Base-by-base conservation (phyloP, 345 rosid genomes). In the Ceriops zippeliana region DNA sequence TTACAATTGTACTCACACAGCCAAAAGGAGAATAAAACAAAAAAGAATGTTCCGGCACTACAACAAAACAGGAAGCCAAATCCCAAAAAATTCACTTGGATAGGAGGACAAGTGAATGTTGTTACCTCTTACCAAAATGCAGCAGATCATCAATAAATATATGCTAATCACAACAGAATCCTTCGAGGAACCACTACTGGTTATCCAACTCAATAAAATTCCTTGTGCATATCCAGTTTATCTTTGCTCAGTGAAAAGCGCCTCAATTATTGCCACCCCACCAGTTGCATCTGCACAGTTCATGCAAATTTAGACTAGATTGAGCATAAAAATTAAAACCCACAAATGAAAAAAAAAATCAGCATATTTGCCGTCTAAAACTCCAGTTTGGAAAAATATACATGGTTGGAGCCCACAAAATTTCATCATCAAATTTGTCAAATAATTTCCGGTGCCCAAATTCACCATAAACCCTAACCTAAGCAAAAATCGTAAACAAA, bases 261-360 rank as follows among this genome's bases (percentile, higher is more conserved):
- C 27, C 37, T 27, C 10, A 26, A 28, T 52, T 32, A 47, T 31
- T 52, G 53, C 67, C 62, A 70, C 24, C 16, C 16, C 61, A 31
- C 38, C 32, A 7, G 34, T 34, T 24, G 19, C 49, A 22, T 61
- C 52, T 70, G 66, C 66, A 22, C 1, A 61, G 35, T 24, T 62
- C 49, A 53, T 70, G 32, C 35, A 60, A 52, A 70, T 42, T 35
- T 8, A 70, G 52, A 61, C 62, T 35, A 15, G 52, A 69, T 27
- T 47, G 9, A 51, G 24, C 11, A 22, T 16, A 47, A 27, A 20
- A 46, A 60, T 34, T 7, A 49, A 6, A 17, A 21, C 26, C 51
- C 31, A 35, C 1, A 69, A 21, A 22, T 24, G 26, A 17, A 34
- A 34, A 7, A 31, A 21, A 8, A 30, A n/a, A 52, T 24, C 24